Evolutionary conservation across 495 filamentous ascomycete genomes (phyloP).

Genomic region (Penicillium lividum): DNA sequence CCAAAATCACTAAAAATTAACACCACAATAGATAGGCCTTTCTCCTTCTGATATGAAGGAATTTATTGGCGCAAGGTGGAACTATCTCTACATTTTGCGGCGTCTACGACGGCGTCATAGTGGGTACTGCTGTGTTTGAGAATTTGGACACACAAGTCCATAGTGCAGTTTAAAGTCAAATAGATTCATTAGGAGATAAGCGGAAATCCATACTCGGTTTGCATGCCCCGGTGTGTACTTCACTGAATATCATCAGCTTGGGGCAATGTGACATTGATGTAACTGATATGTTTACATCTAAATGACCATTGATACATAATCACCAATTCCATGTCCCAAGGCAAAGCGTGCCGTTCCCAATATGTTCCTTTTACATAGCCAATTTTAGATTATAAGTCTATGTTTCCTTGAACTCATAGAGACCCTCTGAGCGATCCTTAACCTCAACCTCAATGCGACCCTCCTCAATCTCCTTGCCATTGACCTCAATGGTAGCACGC

Average conservation of each 20-base stretch:
- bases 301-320: background rate
- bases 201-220: too few species aligned
- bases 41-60: too few species aligned
- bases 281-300: background rate
- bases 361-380: background rate
- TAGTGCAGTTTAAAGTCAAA: too few species aligned
- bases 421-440: conserved; percentile 59
- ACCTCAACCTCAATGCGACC: conserved; percentile 82
- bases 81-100: too few species aligned
- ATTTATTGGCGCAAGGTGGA: too few species aligned
- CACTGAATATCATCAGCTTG: background rate
- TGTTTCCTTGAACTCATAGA: conserved; percentile 50
- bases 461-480: conserved; percentile 83
- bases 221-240: too few species aligned
- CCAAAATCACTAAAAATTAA: too few species aligned
- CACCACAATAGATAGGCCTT: too few species aligned
- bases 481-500: conserved; percentile 77
- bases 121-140: too few species aligned
- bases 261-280: background rate
- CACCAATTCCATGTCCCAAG: background rate
- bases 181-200: too few species aligned
- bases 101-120: too few species aligned
- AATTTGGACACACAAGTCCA: too few species aligned
- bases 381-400: conserved; percentile 16
- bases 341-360: background rate